phyloP scores from a whole-genome alignment of 805 yeast genomes.

The Schwanniomyces polymorphus region DNA sequence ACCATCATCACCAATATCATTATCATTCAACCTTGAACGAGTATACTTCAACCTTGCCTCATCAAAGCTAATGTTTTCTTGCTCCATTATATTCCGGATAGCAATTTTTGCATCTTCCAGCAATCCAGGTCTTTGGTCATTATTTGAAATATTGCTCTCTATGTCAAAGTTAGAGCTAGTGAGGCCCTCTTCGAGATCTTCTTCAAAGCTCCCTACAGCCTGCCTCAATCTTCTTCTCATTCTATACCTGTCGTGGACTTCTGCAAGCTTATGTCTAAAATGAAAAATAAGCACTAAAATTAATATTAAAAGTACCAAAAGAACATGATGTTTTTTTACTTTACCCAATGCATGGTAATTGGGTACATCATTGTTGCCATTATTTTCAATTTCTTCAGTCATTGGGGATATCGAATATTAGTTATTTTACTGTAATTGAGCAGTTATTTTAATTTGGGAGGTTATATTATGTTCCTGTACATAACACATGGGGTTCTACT shows the following conservation, averaged over 20 bases:
- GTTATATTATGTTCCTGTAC: not conserved
- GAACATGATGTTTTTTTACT: constrained; percentile 12
- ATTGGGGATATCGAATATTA: not conserved
- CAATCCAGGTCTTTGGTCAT: constrained; percentile 64
- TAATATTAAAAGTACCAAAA: constrained; percentile 15
- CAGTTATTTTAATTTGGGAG: not conserved
- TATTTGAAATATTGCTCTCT: constrained; percentile 32
- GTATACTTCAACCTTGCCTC: constrained; percentile 63
- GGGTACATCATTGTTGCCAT: not conserved
- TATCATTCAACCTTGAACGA: constrained; percentile 41
- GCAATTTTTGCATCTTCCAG: constrained; percentile 52
- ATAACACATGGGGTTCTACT: no score
- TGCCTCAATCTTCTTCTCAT: constrained; percentile 21
- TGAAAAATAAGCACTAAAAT: constrained; percentile 20
- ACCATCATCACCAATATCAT: constrained; percentile 65
- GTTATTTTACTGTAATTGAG: not conserved
- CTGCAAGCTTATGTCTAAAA: constrained; percentile 29
- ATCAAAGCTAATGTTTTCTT: constrained; percentile 56
- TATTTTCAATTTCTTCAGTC: not conserved
- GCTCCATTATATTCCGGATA: constrained; percentile 56
- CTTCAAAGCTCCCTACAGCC: constrained; percentile 20
- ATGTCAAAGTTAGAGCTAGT: constrained; percentile 61
- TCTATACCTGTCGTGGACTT: constrained; percentile 26
- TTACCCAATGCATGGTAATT: not conserved
- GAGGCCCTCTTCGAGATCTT: constrained; percentile 47